Evolutionary conservation across 1,139 yeast species (phyloP).

Genomic region (Debaryomyces sp.): DNA sequence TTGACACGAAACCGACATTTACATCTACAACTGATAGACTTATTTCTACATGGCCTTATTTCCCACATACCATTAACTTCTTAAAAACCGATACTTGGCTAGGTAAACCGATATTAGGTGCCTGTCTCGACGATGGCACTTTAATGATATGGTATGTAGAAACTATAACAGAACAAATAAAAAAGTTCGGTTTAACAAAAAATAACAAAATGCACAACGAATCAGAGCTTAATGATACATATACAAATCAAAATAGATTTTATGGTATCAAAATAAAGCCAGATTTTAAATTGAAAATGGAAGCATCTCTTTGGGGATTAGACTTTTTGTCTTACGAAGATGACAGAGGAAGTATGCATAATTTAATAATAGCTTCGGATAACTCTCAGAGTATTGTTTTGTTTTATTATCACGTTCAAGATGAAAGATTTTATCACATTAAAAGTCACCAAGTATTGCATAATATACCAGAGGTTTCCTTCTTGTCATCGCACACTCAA

Average conservation of each 20-base stretch:
- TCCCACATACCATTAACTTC: conserved; percentile 61
- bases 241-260: conserved; percentile 12
- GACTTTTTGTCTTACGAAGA: conserved; percentile 37
- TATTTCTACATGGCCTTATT: conserved; percentile 51
- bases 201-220: conserved; percentile 4
- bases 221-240: not conserved
- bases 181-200: conserved; percentile 11
- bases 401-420: conserved; percentile 34
- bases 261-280: conserved; percentile 31
- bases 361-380: conserved; percentile 56
- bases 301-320: conserved; percentile 68
- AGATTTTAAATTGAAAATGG: conserved; percentile 38
- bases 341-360: conserved; percentile 25
- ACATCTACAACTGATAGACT: conserved; percentile 42
- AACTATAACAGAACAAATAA: conserved; percentile 23
- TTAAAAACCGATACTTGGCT: conserved; percentile 29
- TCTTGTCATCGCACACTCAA: conserved; percentile 28
- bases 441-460: conserved; percentile 50
- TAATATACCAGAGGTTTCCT: conserved; percentile 61
- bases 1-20: conserved; percentile 43
- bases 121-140: conserved; percentile 61
- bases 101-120: conserved; percentile 42
- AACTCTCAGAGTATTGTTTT: conserved; percentile 54
- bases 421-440: conserved; percentile 32
- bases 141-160: conserved; percentile 47